Conservation (phyloP, 805 yeast genomes). For the Citeromyces nyonsensis region DNA sequence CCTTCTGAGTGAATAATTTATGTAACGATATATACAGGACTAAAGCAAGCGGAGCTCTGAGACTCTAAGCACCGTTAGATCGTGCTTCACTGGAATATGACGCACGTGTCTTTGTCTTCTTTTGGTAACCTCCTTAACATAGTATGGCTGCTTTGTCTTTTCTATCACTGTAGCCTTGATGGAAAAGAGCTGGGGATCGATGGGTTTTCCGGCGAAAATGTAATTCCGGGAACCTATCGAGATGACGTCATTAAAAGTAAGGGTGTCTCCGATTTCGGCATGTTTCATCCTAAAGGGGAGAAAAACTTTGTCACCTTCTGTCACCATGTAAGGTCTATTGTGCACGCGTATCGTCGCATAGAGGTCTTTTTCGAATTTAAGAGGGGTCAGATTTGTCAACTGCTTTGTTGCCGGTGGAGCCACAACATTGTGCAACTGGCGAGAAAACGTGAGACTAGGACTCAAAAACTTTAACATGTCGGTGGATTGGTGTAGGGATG, state of each 20-base stretch:
- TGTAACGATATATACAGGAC: too few relatives aligned
- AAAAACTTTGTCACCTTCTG: slow-evolving; percentile 76
- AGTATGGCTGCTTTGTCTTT: slow-evolving; percentile 68
- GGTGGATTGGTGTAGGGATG: too few relatives aligned
- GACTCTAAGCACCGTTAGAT: slow-evolving; percentile 64
- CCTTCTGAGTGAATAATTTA: background rate
- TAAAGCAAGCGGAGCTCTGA: slow-evolving; percentile 46
- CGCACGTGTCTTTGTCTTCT: slow-evolving; percentile 67
- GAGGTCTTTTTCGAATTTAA: slow-evolving; percentile 50
- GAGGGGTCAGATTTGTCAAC: slow-evolving; percentile 33
- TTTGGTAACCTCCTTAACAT: slow-evolving; percentile 58
- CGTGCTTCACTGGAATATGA: slow-evolving; percentile 51
- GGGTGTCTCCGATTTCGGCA: slow-evolving; percentile 73
- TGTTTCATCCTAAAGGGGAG: slow-evolving; percentile 67
- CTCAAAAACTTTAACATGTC: too few relatives aligned
- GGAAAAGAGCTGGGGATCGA: slow-evolving; percentile 35
- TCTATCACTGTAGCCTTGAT: slow-evolving; percentile 75
- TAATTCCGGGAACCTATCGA: slow-evolving; percentile 78
- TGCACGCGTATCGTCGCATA: slow-evolving; percentile 78
- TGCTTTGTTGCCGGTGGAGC: slow-evolving; percentile 1
- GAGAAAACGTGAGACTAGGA: too few relatives aligned
- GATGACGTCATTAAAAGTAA: slow-evolving; percentile 58
- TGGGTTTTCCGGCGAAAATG: slow-evolving; percentile 42
- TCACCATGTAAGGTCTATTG: slow-evolving; percentile 74
- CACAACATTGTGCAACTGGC: too few relatives aligned